Percentiles rank a stretch among this genome's conserved stretches.
Conservation (phyloP, 768 basidiomycete genomes). For the Scleroderma citrinum region DNA sequence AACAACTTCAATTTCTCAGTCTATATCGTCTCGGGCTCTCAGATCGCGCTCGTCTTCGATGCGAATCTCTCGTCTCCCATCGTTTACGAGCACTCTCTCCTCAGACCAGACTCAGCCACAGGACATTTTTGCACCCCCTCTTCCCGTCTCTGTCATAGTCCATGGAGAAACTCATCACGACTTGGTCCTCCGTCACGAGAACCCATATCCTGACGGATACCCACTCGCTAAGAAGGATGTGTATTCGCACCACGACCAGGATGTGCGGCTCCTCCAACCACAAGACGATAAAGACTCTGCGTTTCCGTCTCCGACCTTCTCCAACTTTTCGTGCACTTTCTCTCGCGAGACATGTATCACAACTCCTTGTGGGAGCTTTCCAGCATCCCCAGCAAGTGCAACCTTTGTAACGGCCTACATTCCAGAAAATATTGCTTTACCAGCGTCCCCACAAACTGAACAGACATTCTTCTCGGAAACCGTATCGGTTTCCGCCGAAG, state of each 20-base stretch:
- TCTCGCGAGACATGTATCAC: slow-evolving; percentile 25
- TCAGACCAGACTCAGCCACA: slow-evolving; percentile 27
- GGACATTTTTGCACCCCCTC: slow-evolving; percentile 18
- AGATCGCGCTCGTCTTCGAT: slow-evolving; percentile 27
- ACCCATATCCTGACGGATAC: slow-evolving; percentile 2
- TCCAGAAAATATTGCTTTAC: slow-evolving; percentile 22
- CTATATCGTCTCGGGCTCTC: slow-evolving; percentile 20
- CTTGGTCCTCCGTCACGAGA: slow-evolving; percentile 11
- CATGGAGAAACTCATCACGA: slow-evolving; percentile 26
- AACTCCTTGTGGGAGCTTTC: slow-evolving; percentile 16
- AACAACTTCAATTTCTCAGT: slow-evolving; percentile 19
- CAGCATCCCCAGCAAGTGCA: slow-evolving; percentile 16
- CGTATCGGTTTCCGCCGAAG: background rate
- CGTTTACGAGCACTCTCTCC: slow-evolving; percentile 29
- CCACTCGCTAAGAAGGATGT: slow-evolving; percentile 10
- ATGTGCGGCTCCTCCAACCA: slow-evolving; percentile 12
- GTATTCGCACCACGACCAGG: slow-evolving; percentile 12
- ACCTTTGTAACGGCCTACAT: slow-evolving; percentile 14
- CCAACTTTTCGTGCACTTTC: slow-evolving; percentile 20
- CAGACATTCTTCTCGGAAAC: slow-evolving; percentile 3
- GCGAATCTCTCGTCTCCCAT: slow-evolving; percentile 27
- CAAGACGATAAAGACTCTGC: slow-evolving; percentile 21
- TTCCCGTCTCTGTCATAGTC: slow-evolving; percentile 27
- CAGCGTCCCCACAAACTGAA: slow-evolving; percentile 18
- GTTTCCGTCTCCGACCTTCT: slow-evolving; percentile 23